phyloP scores from a whole-genome alignment of 192 early-diverging fungal genomes.

The Coemansia sp. region DNA sequence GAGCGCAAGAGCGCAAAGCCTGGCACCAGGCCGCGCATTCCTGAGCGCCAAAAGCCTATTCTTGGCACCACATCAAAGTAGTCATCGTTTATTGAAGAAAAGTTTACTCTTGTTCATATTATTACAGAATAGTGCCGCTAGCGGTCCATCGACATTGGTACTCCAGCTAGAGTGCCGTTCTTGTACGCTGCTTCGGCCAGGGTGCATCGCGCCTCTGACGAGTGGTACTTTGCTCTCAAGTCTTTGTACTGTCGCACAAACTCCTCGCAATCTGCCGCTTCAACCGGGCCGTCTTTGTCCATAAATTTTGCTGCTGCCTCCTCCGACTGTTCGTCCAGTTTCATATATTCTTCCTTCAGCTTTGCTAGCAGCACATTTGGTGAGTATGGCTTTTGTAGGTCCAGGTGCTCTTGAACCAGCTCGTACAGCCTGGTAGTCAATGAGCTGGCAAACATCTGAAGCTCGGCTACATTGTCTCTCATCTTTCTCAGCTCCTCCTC shows the following conservation, averaged over 20 bases:
- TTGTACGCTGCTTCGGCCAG: slow-evolving; percentile 41
- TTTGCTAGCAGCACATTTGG: slow-evolving; percentile 32
- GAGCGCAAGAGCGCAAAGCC: slow-evolving; percentile 79
- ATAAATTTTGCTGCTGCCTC: slow-evolving; percentile 15
- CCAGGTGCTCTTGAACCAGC: slow-evolving; percentile 50
- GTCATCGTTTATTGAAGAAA: neutral
- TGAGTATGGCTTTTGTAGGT: slow-evolving; percentile 51
- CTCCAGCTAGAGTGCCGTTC: slow-evolving; percentile 36
- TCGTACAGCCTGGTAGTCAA: slow-evolving; percentile 52
- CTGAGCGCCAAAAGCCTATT: slow-evolving; percentile 72
- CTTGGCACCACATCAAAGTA: slow-evolving; percentile 60
- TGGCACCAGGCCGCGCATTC: slow-evolving; percentile 57
- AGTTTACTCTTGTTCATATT: neutral
- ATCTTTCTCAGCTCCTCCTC: slow-evolving; percentile 48
- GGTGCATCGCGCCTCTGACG: slow-evolving; percentile 21
- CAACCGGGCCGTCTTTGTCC: slow-evolving; percentile 11
- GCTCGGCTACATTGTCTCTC: slow-evolving; percentile 50
- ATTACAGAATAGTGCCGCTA: slow-evolving; percentile 5
- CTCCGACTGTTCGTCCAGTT: slow-evolving; percentile 37
- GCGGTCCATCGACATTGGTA: slow-evolving; percentile 46
- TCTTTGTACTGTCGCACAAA: slow-evolving; percentile 52
- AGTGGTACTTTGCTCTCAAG: slow-evolving; percentile 27
- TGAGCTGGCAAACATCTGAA: slow-evolving; percentile 54
- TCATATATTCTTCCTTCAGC: slow-evolving; percentile 16
- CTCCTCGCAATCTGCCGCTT: slow-evolving; percentile 37